These are phyloP conservation scores for Cyclanthera cordifolia DNA, from an alignment of 306 rosid species.

Conservation along the genomic window DNA sequence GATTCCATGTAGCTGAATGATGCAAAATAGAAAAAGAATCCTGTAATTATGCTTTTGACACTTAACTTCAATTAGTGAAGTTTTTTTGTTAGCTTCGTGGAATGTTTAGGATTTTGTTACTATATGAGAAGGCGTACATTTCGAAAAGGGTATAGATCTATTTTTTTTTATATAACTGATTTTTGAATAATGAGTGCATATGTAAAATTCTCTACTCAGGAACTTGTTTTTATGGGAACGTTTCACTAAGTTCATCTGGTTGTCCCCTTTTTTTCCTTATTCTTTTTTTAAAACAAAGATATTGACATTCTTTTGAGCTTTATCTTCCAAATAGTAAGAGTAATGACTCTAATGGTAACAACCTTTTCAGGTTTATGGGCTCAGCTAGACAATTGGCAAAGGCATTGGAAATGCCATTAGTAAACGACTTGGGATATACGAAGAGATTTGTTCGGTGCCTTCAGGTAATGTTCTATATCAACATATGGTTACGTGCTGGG, in stretches of 20 bases:
- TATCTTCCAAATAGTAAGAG: not conserved
- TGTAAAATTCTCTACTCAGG: not conserved
- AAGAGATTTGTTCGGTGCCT: constrained; percentile 96
- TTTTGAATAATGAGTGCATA: not conserved
- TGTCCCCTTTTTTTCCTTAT: not conserved
- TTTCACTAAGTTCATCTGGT: not conserved
- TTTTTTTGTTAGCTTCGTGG: not conserved
- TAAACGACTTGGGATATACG: constrained; percentile 95
- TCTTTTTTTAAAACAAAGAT: not conserved
- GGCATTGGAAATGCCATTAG: constrained; percentile 93
- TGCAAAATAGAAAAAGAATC: not conserved
- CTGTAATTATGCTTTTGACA: not conserved
- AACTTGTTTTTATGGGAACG: not conserved
- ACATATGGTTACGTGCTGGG: not conserved
- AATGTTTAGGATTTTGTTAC: constrained; percentile 2
- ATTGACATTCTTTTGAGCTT: not conserved
- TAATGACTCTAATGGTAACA: not conserved
- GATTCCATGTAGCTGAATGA: not conserved
- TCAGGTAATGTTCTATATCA: constrained; percentile 46
- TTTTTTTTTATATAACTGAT: not conserved
- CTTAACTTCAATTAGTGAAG: not conserved
- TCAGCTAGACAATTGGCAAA: constrained; percentile 91
- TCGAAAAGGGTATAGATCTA: not conserved
- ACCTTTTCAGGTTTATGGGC: constrained; percentile 55
- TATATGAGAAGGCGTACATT: not conserved